Percentiles rank a stretch among this genome's conserved stretches.
Evolutionary conservation across 2,329 filamentous ascomycete species (phyloP).

Genomic region (Moelleriella libera): DNA sequence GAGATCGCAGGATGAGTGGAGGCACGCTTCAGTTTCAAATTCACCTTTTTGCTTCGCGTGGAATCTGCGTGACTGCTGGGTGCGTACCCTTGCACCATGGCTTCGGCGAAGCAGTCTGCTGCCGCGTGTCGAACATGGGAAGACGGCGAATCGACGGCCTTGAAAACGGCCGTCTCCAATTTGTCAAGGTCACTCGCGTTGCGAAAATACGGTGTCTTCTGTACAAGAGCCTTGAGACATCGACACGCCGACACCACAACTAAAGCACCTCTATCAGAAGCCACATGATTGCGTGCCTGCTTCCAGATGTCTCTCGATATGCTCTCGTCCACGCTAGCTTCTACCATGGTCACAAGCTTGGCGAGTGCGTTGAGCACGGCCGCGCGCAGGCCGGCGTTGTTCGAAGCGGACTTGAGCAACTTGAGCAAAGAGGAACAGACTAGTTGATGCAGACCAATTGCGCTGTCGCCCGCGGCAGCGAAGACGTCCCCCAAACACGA

Average conservation of each 20-base stretch:
- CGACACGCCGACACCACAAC: slow-evolving; percentile 68
- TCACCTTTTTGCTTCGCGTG: slow-evolving; percentile 56
- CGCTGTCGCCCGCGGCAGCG: slow-evolving; percentile 84
- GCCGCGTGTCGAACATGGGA: slow-evolving; percentile 70
- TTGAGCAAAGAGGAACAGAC: slow-evolving; percentile 61
- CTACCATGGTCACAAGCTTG: slow-evolving; percentile 64
- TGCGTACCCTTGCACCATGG: slow-evolving; percentile 69
- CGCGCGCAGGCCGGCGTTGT: slow-evolving; percentile 68
- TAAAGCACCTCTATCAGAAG: slow-evolving; percentile 68
- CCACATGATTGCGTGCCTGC: slow-evolving; percentile 62
- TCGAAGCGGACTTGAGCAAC: slow-evolving; percentile 64
- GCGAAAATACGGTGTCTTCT: slow-evolving; percentile 67
- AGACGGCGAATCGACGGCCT: slow-evolving; percentile 67
- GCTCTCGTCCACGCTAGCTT: slow-evolving; percentile 65
- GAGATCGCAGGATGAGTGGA: slow-evolving; percentile 45
- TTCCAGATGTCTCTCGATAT: slow-evolving; percentile 91
- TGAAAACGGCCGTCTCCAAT: slow-evolving; percentile 69
- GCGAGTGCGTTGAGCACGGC: slow-evolving; percentile 62
- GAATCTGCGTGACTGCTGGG: slow-evolving; percentile 30
- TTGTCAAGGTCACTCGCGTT: slow-evolving; percentile 85
- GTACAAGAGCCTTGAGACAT: slow-evolving; percentile 61
- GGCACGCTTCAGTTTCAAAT: slow-evolving; percentile 42
- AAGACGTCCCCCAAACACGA: slow-evolving; percentile 82
- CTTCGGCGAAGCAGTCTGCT: slow-evolving; percentile 69
- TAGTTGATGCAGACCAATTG: slow-evolving; percentile 67